Evolutionary conservation across 805 yeast genomes (phyloP), one percentile per base, ranked within the genome.

Genomic region (Schwanniomyces polymorphus): DNA sequence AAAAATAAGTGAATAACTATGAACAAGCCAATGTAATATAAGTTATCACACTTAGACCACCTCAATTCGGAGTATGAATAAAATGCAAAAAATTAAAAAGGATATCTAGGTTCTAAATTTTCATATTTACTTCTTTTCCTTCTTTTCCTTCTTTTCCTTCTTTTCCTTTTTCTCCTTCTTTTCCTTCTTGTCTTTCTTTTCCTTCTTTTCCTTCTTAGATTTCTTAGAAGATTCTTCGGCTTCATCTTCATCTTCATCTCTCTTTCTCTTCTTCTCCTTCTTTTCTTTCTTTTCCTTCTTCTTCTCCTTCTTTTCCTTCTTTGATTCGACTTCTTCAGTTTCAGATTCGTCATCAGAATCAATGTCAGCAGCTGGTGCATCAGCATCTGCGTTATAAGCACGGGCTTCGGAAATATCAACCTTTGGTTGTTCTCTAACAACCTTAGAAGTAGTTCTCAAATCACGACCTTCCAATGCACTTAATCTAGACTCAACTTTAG

Each of bases 401-500:
- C 86, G 79, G 43, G 92, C 84, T 66, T 89, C 92, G 45, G 89
- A 73, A 58, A 92, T 80, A 52, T 88, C 96, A 56, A 91, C 85
- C 82, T 91, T 92, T 68, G 86, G 85, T 65, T 85, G 86, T 60
- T 88, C 88, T 68, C 86, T 88, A 51, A 82, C 84, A 56, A 89
- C 84, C 75, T 85, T 84, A 46, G 95, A 82, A 41, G 96, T 85
- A 37, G 97, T 86, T 77, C 97, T 86, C 66, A 91, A 74, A 69
- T 94, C 98, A 73, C 97, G 89, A 58, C 99, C 99, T 75, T 94
- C 99, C 58, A 94, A 79, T 50, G 91, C 88, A 67, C 97, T 88
- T 60, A 94, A 82, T 77, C 99, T 86, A 49, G 89, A 80, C 75
- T 94, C 99, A 60, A 94, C 92, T 79, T 90, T 91, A 57, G 89